Evolutionary conservation across 2,329 filamentous ascomycete genomes (phyloP).

Genomic region (Penicillium palitans): DNA sequence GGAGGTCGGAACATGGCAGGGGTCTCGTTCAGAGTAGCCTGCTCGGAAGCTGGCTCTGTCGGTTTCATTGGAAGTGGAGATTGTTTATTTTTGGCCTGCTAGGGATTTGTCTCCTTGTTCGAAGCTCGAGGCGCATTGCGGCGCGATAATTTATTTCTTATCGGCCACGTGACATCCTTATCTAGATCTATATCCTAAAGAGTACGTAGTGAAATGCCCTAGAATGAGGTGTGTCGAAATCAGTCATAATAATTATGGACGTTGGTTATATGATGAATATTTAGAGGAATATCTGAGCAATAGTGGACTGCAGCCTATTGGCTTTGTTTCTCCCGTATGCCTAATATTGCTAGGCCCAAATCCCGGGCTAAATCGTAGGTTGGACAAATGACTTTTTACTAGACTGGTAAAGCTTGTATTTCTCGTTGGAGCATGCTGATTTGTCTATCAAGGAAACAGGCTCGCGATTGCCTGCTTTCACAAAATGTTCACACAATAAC

Average conservation of each 20-base stretch:
- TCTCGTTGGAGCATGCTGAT: not conserved
- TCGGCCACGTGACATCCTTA: conserved; percentile 25
- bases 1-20: conserved; percentile 71
- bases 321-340: not conserved
- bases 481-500: not conserved
- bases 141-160: conserved; percentile 24
- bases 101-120: not conserved
- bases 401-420: not conserved
- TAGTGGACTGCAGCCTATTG: not conserved
- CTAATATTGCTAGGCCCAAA: not conserved
- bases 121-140: conserved; percentile 14
- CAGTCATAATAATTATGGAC: too few species aligned
- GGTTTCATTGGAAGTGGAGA: conserved; percentile 25
- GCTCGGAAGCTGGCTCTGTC: conserved; percentile 14
- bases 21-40: conserved; percentile 28
- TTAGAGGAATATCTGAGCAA: too few species aligned
- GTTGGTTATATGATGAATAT: not conserved
- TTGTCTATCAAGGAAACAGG: not conserved
- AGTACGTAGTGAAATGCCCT: not conserved
- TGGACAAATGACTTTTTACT: not conserved
- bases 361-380: not conserved
- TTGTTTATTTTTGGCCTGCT: not conserved
- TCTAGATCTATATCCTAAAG: not conserved
- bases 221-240: not conserved
- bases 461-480: not conserved